Evolutionary conservation across 23 red algal species (phyloP).

Genomic region (Gracilaria gracilis): DNA sequence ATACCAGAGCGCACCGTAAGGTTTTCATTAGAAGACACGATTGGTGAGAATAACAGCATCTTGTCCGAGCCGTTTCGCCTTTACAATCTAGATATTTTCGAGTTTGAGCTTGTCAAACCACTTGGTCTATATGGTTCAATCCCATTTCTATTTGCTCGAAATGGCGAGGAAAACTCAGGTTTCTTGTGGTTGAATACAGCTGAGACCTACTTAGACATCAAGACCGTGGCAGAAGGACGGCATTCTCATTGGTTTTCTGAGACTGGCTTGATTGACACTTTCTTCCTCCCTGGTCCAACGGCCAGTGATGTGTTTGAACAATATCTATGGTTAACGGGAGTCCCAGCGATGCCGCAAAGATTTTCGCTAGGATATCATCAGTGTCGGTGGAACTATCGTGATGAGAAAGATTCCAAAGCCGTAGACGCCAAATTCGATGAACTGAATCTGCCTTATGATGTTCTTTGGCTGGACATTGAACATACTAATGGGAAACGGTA

Average conservation of each 20-base stretch:
- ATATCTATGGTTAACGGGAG: constrained; percentile 81
- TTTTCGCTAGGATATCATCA: constrained; percentile 98
- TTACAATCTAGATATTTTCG: constrained; percentile 99
- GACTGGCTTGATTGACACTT: constrained; percentile 85
- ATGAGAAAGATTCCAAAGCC: constrained; percentile 74
- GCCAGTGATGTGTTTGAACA: constrained; percentile 60
- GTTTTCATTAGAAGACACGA: constrained; percentile 77
- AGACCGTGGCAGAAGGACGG: constrained; percentile 28
- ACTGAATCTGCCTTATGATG: constrained; percentile 93
- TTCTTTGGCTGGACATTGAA: constrained; percentile 98
- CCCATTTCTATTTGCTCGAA: constrained; percentile 74
- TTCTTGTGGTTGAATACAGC: constrained; percentile 89
- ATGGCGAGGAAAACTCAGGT: constrained; percentile 40
- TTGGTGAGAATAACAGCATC: constrained; percentile 27
- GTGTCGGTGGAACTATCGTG: constrained; percentile 95
- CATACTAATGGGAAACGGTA: constrained; percentile 98
- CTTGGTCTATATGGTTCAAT: constrained; percentile 94
- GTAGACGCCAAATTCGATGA: constrained; percentile 87
- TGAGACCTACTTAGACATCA: constrained; percentile 91
- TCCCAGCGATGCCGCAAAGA: constrained; percentile 80
- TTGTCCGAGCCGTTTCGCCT: constrained; percentile 84
- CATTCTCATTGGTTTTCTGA: constrained; percentile 86
- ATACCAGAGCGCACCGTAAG: constrained; percentile 83
- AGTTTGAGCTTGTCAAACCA: constrained; percentile 91
- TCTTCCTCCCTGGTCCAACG: constrained; percentile 70